phyloP scores from a whole-genome alignment of 352 stramenopile genomes.

The Phytophthora kernoviae region DNA sequence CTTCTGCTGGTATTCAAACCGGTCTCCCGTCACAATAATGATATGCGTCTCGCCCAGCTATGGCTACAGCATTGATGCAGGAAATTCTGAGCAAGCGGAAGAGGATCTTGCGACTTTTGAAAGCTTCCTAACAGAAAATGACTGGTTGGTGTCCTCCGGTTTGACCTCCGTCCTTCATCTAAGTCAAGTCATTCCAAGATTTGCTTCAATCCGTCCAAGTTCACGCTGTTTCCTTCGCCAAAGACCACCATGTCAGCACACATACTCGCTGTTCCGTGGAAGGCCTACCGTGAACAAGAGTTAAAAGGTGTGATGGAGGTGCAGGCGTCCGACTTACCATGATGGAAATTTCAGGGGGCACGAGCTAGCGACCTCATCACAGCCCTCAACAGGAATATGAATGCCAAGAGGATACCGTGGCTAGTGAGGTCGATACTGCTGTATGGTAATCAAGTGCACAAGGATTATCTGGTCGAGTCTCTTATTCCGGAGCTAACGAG shows the following conservation, averaged over 20 bases:
- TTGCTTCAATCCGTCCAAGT: slow-evolving; percentile 2
- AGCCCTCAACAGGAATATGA: slow-evolving; percentile 1
- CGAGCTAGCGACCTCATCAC: not conserved
- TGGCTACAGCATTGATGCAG: too few relatives aligned
- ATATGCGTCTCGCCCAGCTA: too few relatives aligned
- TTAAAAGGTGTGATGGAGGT: not conserved
- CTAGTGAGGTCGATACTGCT: slow-evolving; percentile 1
- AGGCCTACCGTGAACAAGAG: not conserved
- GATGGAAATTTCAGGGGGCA: not conserved
- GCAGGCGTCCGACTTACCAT: not conserved
- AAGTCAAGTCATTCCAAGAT: too few relatives aligned
- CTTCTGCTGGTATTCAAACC: too few relatives aligned
- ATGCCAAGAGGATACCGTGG: not conserved
- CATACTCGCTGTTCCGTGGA: not conserved
- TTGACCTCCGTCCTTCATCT: slow-evolving; percentile 1
- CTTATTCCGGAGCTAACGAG: not conserved
- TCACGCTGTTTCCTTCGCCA: not conserved
- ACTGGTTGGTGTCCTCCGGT: too few relatives aligned
- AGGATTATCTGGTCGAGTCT: not conserved
- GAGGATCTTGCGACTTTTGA: too few relatives aligned
- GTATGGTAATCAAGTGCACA: not conserved
- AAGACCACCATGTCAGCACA: not conserved
- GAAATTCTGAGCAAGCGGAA: too few relatives aligned
- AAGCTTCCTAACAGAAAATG: too few relatives aligned
- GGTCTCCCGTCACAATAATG: too few relatives aligned